Evolutionary conservation across 108 stramenopile genomes (phyloP), one percentile per base, ranked within the genome.

Genomic region (Cyclotella atomus): DNA sequence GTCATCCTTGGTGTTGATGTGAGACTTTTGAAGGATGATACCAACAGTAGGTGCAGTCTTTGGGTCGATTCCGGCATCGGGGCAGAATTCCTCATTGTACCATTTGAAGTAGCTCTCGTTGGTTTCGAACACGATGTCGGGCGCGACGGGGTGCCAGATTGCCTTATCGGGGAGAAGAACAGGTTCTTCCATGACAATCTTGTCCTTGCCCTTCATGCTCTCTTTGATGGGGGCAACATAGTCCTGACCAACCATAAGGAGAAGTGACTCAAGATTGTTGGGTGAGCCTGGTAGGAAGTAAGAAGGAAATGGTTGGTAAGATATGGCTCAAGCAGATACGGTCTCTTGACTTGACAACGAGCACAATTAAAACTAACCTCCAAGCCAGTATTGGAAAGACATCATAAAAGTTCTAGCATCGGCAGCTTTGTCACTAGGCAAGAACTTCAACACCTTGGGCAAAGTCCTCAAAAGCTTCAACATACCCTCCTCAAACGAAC

Each of bases 381-480:
- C 97, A 47, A 98, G 92, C 97, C 97, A 98, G 87, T 98, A 98
- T 73, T 97, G 97, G 92, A 98, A 98, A 34, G 94, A 95, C 97
- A 98, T 98, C 96, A 98, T 98, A 76, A 98, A 98, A 50, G 95
- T 94, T 35, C 95, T 86, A 7, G 97, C 97, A 79, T 98, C 97
- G 36, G 92, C 91, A 8, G 97, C 97, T 89, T 98, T 98, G 83
- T 98, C 97, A 70, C 86, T 88, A 6, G 97, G 97, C 25, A 98
- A 82, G 84, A 97, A 98, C 84, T 98, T 98, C 60, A 98, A 75
- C 1, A 98, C 97, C 88, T 98, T 98, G 16, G 97, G 97, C 43
- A 98, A 84, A 47, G 97, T 98, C 57, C 97, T 90, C 52, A 98
- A 86, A 17, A 98, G 84, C 84, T 98, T 98, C 47, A 98, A 79